Base-by-base conservation (phyloP, 1,139 yeast species). In the Debaryomyces udenii region DNA sequence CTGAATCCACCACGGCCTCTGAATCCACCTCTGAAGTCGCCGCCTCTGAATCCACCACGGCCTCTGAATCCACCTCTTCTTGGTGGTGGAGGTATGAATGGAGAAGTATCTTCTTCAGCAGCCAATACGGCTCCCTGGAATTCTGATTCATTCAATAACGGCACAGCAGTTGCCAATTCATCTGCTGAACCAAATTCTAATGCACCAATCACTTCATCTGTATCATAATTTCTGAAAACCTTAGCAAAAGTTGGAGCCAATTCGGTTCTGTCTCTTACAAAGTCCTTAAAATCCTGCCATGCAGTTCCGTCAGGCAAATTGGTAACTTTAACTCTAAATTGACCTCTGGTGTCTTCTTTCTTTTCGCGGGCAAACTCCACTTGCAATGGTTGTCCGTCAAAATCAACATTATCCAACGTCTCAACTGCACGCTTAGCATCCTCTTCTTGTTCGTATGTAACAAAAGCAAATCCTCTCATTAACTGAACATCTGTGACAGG, bases 201-300 rank as follows among this genome's bases (percentile, higher is more conserved):
- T 49, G 85, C 85, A 64, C 93, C 86, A 47, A 83, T 73, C 56
- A 84, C 83, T 58, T 83, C 86, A 55, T 82, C 82, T 45, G 66
- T 51, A 38, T 72, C 78, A 51, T 68, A 68, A 56, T 81, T 82
- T 59, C 81, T 76, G 67, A 74, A 78, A 43, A 85, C 88, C 65
- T 83, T 81, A 53, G 87, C 86, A 63, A 83, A 86, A 37, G 83
- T 78, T 44, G 90, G 86, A 47, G 80, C 78, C 53, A 76, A 65
- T 50, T 77, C 80, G 55, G 81, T 75, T 57, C 81, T 81, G 49
- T 84, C 91, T 62, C 88, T 73, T 50, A 85, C 86, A 56, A 82
- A 80, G 66, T 86, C 94, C 66, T 86, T 86, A 59, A 86, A 77
- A 59, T 85, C 91, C 74, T 86, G 93, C 94, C 94, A 86, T 40